Conservation (phyloP, 495 filamentous ascomycete genomes). For the Xylaria telfairii region DNA sequence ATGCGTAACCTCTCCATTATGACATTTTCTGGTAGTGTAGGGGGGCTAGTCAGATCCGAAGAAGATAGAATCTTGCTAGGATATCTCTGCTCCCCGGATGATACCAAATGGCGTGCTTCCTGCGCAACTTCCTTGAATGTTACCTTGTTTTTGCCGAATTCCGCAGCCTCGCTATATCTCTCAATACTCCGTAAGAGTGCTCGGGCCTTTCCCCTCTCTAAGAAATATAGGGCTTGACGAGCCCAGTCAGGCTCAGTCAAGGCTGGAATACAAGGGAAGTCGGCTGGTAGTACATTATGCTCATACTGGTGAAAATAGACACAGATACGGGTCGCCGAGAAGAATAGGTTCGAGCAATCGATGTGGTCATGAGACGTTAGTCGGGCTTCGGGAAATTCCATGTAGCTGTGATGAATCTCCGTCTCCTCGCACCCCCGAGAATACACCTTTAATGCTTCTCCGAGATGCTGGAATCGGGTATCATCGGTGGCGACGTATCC, state of each 20-base stretch:
- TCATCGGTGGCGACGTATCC: conserved; percentile 8
- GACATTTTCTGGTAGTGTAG: not conserved
- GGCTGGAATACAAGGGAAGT: conserved; percentile 11
- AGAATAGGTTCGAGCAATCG: conserved; percentile 22
- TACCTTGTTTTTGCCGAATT: not conserved
- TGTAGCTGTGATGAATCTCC: conserved; percentile 14
- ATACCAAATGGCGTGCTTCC: conserved; percentile 1
- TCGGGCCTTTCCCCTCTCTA: conserved; percentile 17
- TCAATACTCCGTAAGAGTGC: conserved; percentile 18
- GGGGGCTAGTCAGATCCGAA: not conserved
- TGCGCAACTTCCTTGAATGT: conserved; percentile 17
- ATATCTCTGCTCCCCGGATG: conserved; percentile 10
- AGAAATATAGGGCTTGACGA: conserved; percentile 7
- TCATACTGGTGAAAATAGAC: not conserved
- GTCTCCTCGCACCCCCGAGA: conserved; percentile 11
- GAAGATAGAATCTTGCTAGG: not conserved
- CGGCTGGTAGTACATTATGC: not conserved
- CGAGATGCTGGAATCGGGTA: not conserved
- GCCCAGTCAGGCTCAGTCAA: conserved; percentile 12
- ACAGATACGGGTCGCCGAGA: conserved; percentile 17
- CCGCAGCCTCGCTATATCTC: conserved; percentile 12
- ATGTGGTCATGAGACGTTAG: conserved; percentile 18
- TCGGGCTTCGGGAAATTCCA: conserved; percentile 8
- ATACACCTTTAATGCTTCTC: conserved; percentile 11
- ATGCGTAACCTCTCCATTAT: conserved; percentile 20